phyloP scores from a whole-genome alignment of 73 alveolate genomes.

The Paramecium sonneborni region DNA sequence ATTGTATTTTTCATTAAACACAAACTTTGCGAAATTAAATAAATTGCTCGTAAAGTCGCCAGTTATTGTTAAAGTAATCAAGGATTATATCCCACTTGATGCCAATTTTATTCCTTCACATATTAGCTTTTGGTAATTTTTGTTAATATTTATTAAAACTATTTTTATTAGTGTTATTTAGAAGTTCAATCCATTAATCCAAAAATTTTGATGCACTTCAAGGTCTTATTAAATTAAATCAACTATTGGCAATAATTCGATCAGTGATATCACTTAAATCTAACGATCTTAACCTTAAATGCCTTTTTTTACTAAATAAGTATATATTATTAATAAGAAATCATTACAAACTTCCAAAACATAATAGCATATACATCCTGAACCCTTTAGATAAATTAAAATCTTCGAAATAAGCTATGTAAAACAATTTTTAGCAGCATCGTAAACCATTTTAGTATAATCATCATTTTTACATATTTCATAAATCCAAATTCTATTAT shows the following conservation, averaged over 20 bases:
- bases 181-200: neutral
- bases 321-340: too few species aligned
- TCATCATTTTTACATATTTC: neutral
- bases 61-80: neutral
- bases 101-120: neutral
- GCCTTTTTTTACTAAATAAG: neutral
- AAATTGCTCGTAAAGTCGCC: neutral
- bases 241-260: neutral
- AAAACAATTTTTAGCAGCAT: neutral
- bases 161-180: neutral
- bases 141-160: neutral
- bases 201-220: neutral
- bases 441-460: neutral
- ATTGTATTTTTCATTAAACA: neutral
- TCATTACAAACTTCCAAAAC: neutral
- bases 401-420: neutral
- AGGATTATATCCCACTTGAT: neutral
- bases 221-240: neutral
- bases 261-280: neutral
- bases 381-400: neutral
- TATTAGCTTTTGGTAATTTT: too few species aligned
- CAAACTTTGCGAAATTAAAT: neutral
- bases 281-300: neutral
- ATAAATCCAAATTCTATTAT: neutral
- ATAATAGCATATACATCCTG: neutral